Evolutionary conservation across 163 green algal species (phyloP).

Genomic region (Coccomyxa subellipsoidea): DNA sequence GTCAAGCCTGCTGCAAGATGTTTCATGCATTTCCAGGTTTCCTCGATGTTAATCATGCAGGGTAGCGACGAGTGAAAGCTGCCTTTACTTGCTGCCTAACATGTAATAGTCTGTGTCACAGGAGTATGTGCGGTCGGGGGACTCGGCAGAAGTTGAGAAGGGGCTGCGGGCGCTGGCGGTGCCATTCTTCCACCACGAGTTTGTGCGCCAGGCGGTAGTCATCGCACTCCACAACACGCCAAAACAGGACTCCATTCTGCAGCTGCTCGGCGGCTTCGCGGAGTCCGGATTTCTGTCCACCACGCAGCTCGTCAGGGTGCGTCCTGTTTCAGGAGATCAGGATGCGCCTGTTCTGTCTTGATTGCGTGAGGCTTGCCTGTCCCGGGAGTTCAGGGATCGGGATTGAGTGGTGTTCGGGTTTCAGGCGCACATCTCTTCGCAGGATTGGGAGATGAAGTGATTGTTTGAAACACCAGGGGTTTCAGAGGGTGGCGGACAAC

Average conservation of each 20-base stretch:
- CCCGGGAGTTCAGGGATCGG: too few species aligned
- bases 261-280: constrained; percentile 49
- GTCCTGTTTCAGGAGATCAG: too few species aligned
- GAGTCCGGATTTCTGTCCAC: constrained; percentile 50
- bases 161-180: constrained; percentile 74
- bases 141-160: constrained; percentile 70
- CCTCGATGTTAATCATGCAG: too few species aligned
- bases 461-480: background rate
- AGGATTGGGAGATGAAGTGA: background rate
- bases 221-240: constrained; percentile 25
- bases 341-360: too few species aligned
- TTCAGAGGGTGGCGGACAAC: background rate
- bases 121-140: constrained; percentile 63
- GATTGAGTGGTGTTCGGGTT: too few species aligned
- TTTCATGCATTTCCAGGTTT: too few species aligned
- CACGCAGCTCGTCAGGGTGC: background rate
- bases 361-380: too few species aligned
- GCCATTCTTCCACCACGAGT: constrained; percentile 97
- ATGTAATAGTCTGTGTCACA: constrained; percentile 17
- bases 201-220: constrained; percentile 76
- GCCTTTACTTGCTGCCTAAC: background rate
- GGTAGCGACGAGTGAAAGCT: too few species aligned
- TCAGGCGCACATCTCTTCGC: too few species aligned
- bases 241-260: constrained; percentile 26
- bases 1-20: too few species aligned